Conservation (phyloP, 352 stramenopile genomes). For the Phytophthora lateralis region DNA sequence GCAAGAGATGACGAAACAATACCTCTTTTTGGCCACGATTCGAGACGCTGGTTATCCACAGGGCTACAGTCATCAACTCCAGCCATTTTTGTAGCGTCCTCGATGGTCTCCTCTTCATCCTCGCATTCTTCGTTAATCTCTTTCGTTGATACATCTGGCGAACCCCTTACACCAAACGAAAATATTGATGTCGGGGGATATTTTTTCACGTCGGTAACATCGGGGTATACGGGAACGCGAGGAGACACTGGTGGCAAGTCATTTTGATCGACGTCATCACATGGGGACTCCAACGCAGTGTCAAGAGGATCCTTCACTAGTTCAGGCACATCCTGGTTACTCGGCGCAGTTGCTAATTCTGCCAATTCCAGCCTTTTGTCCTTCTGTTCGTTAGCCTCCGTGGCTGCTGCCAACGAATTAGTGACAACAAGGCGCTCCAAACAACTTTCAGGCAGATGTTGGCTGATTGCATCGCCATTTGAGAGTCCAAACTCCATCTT, state of each 20-base stretch:
- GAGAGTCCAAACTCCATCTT: not conserved
- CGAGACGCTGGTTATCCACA: not conserved
- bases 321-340: constrained; percentile 1
- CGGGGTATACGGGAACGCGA: not conserved
- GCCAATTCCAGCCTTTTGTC: not conserved
- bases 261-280: not conserved
- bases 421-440: not conserved
- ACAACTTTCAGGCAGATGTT: not conserved
- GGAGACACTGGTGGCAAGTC: constrained; percentile 1
- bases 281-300: not conserved
- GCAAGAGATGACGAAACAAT: constrained; percentile 21
- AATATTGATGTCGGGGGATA: constrained; percentile 21
- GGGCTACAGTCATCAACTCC: not conserved
- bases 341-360: not conserved
- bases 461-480: constrained; percentile 2
- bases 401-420: not conserved
- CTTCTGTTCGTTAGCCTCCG: not conserved
- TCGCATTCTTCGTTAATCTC: not conserved
- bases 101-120: not conserved
- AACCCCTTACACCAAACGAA: constrained; percentile 9
- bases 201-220: not conserved
- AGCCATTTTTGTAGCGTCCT: not conserved
- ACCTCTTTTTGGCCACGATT: not conserved
- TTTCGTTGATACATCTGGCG: not conserved
- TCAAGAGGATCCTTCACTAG: not conserved